phyloP scores from a whole-genome alignment of 2,329 filamentous ascomycete genomes.

The Paradendryphiella salina region DNA sequence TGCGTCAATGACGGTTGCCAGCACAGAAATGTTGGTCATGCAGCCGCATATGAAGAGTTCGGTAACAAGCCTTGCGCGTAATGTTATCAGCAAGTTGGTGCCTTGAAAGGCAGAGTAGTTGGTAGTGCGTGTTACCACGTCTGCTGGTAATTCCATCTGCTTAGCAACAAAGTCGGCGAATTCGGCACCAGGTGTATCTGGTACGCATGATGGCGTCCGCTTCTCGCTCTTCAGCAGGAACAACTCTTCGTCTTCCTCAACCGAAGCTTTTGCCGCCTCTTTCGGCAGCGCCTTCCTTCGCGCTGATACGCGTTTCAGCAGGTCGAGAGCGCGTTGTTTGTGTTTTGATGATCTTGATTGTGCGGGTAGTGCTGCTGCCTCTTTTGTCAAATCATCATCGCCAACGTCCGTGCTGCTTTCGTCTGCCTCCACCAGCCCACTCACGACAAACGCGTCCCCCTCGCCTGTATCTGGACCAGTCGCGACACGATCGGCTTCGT shows the following conservation, averaged over 20 bases:
- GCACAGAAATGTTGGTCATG: constrained; percentile 83
- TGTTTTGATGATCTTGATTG: constrained; percentile 43
- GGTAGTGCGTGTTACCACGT: constrained; percentile 66
- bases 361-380: constrained; percentile 30
- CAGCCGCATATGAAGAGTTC: constrained; percentile 88
- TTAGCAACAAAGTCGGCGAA: constrained; percentile 56
- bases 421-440: constrained; percentile 43
- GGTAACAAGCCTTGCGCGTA: constrained; percentile 85
- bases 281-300: constrained; percentile 34
- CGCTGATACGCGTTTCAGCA: constrained; percentile 45
- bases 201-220: constrained; percentile 49
- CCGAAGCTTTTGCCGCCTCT: constrained; percentile 31
- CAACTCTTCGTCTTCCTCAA: constrained; percentile 52
- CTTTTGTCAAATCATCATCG: constrained; percentile 34
- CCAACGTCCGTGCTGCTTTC: constrained; percentile 42
- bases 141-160: constrained; percentile 55
- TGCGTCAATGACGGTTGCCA: constrained; percentile 89
- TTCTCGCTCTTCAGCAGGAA: constrained; percentile 49
- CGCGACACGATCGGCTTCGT: constrained; percentile 63
- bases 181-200: constrained; percentile 52
- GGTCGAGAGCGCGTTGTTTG: constrained; percentile 43
- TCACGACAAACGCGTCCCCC: constrained; percentile 51
- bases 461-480: constrained; percentile 55
- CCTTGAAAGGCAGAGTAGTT: constrained; percentile 87
- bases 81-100: constrained; percentile 70